phyloP scores from a whole-genome alignment of 768 basidiomycete species.

The Sarcodon sp. region DNA sequence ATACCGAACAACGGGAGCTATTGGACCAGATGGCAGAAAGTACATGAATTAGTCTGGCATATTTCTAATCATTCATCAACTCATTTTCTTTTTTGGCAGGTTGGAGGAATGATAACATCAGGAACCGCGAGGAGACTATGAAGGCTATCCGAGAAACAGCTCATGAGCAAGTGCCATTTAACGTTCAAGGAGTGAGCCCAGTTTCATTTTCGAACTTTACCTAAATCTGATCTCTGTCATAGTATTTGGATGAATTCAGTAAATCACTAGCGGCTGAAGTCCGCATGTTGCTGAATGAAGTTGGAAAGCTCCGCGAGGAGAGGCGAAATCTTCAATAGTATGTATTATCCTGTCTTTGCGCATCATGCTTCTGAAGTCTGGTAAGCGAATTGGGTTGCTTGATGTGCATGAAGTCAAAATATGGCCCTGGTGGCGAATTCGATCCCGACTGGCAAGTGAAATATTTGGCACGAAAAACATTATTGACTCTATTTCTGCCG shows the following conservation, averaged over 20 bases:
- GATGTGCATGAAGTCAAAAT: slow-evolving; percentile 57
- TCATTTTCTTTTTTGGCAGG: slow-evolving; percentile 20
- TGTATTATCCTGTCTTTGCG: slow-evolving; percentile 15
- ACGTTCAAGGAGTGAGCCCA: slow-evolving; percentile 64
- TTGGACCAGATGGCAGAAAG: slow-evolving; percentile 22
- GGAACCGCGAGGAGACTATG: slow-evolving; percentile 57
- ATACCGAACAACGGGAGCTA: slow-evolving; percentile 43
- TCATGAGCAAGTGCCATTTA: slow-evolving; percentile 67
- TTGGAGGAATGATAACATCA: slow-evolving; percentile 53
- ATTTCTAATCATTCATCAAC: neutral
- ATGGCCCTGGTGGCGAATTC: slow-evolving; percentile 78
- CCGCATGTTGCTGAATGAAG: slow-evolving; percentile 71
- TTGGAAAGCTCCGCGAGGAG: slow-evolving; percentile 73
- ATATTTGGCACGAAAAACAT: neutral
- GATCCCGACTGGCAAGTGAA: slow-evolving; percentile 60
- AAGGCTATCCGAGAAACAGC: slow-evolving; percentile 60
- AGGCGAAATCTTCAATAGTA: slow-evolving; percentile 69
- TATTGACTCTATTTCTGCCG: slow-evolving; percentile 22
- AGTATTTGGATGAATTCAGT: slow-evolving; percentile 86
- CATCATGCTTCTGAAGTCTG: slow-evolving; percentile 1
- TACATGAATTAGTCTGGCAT: neutral
- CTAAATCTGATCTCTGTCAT: neutral
- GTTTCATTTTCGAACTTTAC: neutral
- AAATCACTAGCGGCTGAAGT: slow-evolving; percentile 76
- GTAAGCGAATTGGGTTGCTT: slow-evolving; percentile 68